phyloP scores from a whole-genome alignment of 257 asterid species.

The Jacaranda mimosifolia region DNA sequence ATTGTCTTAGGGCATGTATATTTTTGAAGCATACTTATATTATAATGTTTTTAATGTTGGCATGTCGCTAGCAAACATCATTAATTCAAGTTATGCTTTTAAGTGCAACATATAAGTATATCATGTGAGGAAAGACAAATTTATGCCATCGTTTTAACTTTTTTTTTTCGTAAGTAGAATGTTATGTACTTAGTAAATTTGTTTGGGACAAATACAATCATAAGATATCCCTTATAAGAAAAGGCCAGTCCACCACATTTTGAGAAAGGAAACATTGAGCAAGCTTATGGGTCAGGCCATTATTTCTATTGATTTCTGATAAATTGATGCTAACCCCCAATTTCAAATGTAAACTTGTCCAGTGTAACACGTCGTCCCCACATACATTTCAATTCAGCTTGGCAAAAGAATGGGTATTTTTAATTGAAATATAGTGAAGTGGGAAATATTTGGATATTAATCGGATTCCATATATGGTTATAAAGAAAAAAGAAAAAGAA shows the following conservation, averaged over 20 bases:
- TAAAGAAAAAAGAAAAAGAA: too few relatives aligned
- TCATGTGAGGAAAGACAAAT: not conserved
- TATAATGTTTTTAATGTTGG: constrained; percentile 4
- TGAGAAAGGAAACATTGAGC: not conserved
- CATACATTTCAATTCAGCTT: too few relatives aligned
- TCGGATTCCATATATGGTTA: too few relatives aligned
- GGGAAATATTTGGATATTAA: too few relatives aligned
- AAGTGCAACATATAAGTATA: not conserved
- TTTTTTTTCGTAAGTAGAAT: not conserved
- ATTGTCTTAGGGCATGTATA: not conserved
- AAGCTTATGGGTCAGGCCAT: too few relatives aligned
- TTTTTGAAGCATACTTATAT: not conserved
- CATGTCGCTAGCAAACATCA: not conserved
- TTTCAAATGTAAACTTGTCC: not conserved
- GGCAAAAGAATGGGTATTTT: too few relatives aligned
- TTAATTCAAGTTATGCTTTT: not conserved
- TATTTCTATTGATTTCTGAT: too few relatives aligned
- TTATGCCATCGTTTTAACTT: not conserved
- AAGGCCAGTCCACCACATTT: not conserved
- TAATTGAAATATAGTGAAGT: too few relatives aligned
- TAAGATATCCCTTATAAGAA: not conserved
- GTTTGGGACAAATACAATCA: not conserved
- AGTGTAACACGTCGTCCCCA: too few relatives aligned
- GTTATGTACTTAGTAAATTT: not conserved
- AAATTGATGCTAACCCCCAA: too few relatives aligned